Base-by-base conservation (phyloP, 345 rosid genomes). In the Eucalyptus cloeziana region DNA sequence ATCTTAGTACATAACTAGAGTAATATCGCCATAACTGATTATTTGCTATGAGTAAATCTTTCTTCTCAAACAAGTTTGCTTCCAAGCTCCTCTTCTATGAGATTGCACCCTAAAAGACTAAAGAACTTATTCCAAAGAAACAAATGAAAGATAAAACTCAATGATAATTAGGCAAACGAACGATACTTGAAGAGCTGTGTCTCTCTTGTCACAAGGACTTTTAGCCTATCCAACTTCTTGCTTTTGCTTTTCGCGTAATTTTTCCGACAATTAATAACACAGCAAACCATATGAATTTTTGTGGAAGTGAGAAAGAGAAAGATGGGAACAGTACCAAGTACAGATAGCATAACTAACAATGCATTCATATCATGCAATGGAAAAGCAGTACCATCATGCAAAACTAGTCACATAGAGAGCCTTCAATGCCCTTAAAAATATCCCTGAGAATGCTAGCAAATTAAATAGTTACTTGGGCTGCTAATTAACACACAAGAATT, bases 141-240 rank as follows among this genome's bases (percentile, higher is more conserved):
- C 52, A 50, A 16, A 60, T 22, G 27, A 71, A 25, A 37, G 49
- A 45, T 50, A 31, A 49, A 50, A 37, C 85, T 43, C 2, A 49
- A 15, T 49, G 22, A 22, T 52, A 30, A 31, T 40, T 33, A 76
- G 25, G 62, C 49, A 51, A 12, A 44, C 45, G n/a, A 17, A 44
- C 37, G 79, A 67, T 88, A 95, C 99, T 91, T 95, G 96, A 91
- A 96, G 93, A 89, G 93, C 92, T 79, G 91, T 69, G 81, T 91
- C 97, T 90, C 94, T 96, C 92, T 97, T 98, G 60, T 92, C 91
- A 90, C 94, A 95, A 87, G 90, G 60, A 93, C 91, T 91, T 89
- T 91, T 85, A 95, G 95, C 87, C 91, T 92, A 89, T 95, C 97
- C 91, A 91, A 86, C 89, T 91, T 95, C 97, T 92, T 93, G 94